These are phyloP conservation scores for Cytospora mali DNA, from an alignment of 2,329 filamentous ascomycete genomes.

Conservation along the genomic window DNA sequence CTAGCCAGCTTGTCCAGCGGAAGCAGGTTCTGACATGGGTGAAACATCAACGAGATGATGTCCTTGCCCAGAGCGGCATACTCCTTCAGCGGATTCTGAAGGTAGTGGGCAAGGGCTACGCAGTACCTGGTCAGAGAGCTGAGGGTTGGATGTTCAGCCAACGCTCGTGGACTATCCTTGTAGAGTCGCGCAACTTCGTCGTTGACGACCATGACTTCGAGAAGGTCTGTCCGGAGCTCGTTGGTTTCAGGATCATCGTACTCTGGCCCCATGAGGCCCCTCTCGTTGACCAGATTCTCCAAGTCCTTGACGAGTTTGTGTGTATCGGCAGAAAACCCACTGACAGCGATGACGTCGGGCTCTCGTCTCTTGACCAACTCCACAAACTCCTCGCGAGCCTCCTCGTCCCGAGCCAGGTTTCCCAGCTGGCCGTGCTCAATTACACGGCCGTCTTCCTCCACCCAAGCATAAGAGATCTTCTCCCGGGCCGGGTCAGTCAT, in stretches of 20 bases:
- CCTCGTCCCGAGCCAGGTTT: conserved; percentile 73
- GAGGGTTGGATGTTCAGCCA: conserved; percentile 78
- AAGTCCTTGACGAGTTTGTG: conserved; percentile 81
- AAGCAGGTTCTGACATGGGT: conserved; percentile 85
- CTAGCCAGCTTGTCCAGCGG: conserved; percentile 85
- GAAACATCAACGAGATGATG: conserved; percentile 82
- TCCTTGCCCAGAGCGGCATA: conserved; percentile 92
- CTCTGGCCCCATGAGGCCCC: conserved; percentile 76
- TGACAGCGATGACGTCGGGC: conserved; percentile 88
- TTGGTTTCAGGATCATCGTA: conserved; percentile 79
- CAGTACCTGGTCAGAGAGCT: conserved; percentile 84
- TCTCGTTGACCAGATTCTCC: conserved; percentile 75
- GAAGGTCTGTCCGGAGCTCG: conserved; percentile 73
- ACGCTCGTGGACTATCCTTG: conserved; percentile 82
- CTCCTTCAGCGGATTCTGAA: conserved; percentile 95
- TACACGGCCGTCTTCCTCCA: conserved; percentile 89
- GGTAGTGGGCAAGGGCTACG: conserved; percentile 82
- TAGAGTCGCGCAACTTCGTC: conserved; percentile 97
- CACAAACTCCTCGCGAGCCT: conserved; percentile 69
- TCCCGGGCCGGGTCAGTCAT: conserved; percentile 74
- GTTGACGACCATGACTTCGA: conserved; percentile 91
- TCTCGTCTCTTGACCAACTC: conserved; percentile 78
- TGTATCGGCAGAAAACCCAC: conserved; percentile 86
- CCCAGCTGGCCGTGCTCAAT: conserved; percentile 85
- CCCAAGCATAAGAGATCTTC: conserved; percentile 85